Evolutionary conservation across 176 grass and related monocot species (phyloP).

Genomic region (Lolium perenne): DNA sequence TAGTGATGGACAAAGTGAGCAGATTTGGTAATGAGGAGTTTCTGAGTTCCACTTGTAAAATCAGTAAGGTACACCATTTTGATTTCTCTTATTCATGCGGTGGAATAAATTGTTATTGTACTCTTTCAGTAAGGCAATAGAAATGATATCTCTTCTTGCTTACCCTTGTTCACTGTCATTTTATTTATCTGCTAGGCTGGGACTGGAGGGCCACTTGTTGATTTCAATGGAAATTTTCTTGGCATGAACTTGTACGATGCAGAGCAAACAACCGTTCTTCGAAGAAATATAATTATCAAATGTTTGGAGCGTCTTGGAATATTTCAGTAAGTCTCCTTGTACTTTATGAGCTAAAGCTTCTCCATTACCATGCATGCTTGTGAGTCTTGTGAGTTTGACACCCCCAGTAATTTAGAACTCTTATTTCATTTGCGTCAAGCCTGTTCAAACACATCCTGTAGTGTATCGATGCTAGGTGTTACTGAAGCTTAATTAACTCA

Average conservation of each 20-base stretch:
- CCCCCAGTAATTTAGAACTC: neutral
- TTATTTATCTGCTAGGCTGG: neutral
- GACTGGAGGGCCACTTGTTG: slow-evolving; percentile 3
- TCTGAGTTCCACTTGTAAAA: neutral
- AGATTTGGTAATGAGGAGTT: neutral
- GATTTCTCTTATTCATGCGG: neutral
- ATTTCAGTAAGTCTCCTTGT: neutral
- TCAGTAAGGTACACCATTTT: slow-evolving; percentile 8
- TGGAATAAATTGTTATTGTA: neutral
- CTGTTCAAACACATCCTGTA: neutral
- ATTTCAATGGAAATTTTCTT: slow-evolving; percentile 3
- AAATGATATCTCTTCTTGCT: neutral
- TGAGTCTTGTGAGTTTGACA: neutral
- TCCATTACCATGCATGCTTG: neutral
- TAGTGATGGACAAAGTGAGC: neutral
- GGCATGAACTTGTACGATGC: slow-evolving; percentile 7
- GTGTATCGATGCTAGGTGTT: neutral
- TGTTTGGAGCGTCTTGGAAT: neutral
- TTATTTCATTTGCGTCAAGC: neutral
- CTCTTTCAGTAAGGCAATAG: neutral
- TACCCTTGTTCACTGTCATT: neutral
- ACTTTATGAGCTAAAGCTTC: neutral
- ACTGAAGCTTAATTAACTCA: neutral
- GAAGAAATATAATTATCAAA: neutral
- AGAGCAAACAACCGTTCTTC: neutral